Conservation (phyloP, 2,329 filamentous ascomycete species). For the Helotiales sp. region DNA sequence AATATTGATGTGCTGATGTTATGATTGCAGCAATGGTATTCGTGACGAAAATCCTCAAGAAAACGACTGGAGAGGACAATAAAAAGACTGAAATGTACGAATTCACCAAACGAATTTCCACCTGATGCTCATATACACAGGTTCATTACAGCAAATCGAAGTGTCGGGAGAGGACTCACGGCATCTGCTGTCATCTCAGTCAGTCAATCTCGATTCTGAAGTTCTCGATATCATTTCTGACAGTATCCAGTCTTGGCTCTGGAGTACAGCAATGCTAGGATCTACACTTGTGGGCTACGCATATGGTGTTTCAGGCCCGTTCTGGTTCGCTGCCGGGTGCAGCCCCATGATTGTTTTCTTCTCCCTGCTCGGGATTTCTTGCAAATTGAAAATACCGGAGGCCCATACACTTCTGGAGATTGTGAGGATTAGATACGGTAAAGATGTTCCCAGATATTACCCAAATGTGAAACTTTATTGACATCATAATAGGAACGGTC, state of each 20-base stretch:
- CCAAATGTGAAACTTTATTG: background rate
- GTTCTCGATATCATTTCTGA: background rate
- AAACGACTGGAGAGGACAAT: slow-evolving; percentile 15
- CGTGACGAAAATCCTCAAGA: slow-evolving; percentile 14
- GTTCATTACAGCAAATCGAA: slow-evolving; percentile 55
- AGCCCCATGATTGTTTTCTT: slow-evolving; percentile 55
- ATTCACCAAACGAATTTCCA: background rate
- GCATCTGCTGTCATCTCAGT: slow-evolving; percentile 57
- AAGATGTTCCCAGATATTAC: slow-evolving; percentile 18
- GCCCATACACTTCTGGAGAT: slow-evolving; percentile 58
- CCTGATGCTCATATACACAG: slow-evolving; percentile 36
- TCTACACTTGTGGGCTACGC: slow-evolving; percentile 61
- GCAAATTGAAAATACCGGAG: slow-evolving; percentile 55
- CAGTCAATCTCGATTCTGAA: slow-evolving; percentile 53
- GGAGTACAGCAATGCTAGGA: slow-evolving; percentile 19
- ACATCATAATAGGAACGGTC: slow-evolving; percentile 18
- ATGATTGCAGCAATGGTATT: slow-evolving; percentile 16
- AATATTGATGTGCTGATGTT: background rate
- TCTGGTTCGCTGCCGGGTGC: slow-evolving; percentile 61
- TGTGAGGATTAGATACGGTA: slow-evolving; percentile 53
- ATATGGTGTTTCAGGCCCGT: slow-evolving; percentile 66
- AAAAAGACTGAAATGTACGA: slow-evolving; percentile 13
- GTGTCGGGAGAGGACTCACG: slow-evolving; percentile 56
- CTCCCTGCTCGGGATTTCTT: slow-evolving; percentile 53
- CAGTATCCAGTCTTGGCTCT: slow-evolving; percentile 6